Evolutionary conservation across 495 filamentous ascomycete genomes (phyloP), one percentile per base, ranked within the genome.

Genomic region (Penicillium verhagenii): DNA sequence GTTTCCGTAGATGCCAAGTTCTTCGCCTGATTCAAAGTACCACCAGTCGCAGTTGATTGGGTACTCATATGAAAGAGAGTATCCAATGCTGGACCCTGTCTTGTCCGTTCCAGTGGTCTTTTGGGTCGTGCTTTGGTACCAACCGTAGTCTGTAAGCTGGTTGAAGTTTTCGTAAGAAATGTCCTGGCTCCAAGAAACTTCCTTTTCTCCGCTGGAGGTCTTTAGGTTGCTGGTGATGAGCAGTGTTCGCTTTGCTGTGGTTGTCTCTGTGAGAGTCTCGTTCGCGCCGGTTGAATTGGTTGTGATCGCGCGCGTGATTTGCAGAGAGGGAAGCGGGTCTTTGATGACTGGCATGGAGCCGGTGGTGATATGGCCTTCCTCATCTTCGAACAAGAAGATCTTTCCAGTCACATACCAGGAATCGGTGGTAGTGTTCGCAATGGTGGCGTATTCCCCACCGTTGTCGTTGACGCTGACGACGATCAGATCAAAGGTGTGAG

Each of bases 1-100:
- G 21, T 43, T 43, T 2, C 39, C 39, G 9, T 13, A 43, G 11
- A 43, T 20, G 2, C 39, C 39, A 23, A 43, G 39, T 20, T 43
- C 39, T 14, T 43, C 39, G 3, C 19, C 39, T 14, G 39, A 6
- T 23, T 43, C 39, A 2, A 43, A 21, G 8, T 23, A 43, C 39
- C 39, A 43, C 39, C 39, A 43, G 39, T 43, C 39, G 13, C 39
- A 43, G 39, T 23, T 43, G 39, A 43, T n/a, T 14, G 39, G 39
- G 21, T 43, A 43, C 9, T 43, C 39, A 23, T 43, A 43, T 43
- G 39, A 43, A 23, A 43, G 19, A 24, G 39, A 43, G n/a, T 43
- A 43, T 10, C 39, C 39, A 23, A 43, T 43, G 19, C 19, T 6
- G 8, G 39, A 43, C 4, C 39, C 39, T 11, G 39, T 43, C 6